Conservation (phyloP, 2,329 filamentous ascomycete species). For the Penicillium hesseltinei region DNA sequence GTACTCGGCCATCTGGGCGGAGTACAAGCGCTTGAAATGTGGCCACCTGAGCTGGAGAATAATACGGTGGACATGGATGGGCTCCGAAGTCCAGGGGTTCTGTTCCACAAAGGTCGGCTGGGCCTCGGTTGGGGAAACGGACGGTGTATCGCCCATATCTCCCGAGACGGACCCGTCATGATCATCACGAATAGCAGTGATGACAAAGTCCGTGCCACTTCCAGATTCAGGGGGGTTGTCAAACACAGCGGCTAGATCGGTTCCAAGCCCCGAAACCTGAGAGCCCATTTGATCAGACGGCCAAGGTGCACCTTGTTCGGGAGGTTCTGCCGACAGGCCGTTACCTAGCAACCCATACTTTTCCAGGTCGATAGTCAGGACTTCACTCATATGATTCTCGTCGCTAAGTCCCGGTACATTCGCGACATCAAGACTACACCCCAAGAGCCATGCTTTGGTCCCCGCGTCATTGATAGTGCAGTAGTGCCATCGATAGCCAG, state of each 20-base stretch:
- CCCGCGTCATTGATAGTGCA: constrained; percentile 94
- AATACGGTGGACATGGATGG: constrained; percentile 92
- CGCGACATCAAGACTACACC: constrained; percentile 73
- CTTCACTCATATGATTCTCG: constrained; percentile 91
- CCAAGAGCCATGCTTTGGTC: constrained; percentile 95
- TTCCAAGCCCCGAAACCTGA: constrained; percentile 66
- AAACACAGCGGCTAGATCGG: constrained; percentile 82
- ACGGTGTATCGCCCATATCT: constrained; percentile 47
- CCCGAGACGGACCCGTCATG: constrained; percentile 46
- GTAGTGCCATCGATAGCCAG: constrained; percentile 96
- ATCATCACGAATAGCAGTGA: constrained; percentile 82
- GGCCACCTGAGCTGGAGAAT: constrained; percentile 96
- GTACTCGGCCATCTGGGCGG: constrained; percentile 94
- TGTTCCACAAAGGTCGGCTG: constrained; percentile 36
- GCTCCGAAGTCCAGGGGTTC: constrained; percentile 61
- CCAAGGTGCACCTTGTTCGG: constrained; percentile 47
- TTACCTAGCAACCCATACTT: constrained; percentile 89
- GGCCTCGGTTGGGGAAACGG: constrained; percentile 27
- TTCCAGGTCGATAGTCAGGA: constrained; percentile 88
- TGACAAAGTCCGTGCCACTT: constrained; percentile 84
- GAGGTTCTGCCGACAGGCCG: constrained; percentile 59
- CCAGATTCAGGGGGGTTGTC: constrained; percentile 80
- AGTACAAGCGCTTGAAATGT: constrained; percentile 89
- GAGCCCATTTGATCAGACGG: constrained; percentile 56
- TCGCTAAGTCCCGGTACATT: constrained; percentile 68